A percentile compares a stretch with the other conserved stretches of the same genome.
Conservation (phyloP, 805 yeast species). For the Clavispora fructus region DNA sequence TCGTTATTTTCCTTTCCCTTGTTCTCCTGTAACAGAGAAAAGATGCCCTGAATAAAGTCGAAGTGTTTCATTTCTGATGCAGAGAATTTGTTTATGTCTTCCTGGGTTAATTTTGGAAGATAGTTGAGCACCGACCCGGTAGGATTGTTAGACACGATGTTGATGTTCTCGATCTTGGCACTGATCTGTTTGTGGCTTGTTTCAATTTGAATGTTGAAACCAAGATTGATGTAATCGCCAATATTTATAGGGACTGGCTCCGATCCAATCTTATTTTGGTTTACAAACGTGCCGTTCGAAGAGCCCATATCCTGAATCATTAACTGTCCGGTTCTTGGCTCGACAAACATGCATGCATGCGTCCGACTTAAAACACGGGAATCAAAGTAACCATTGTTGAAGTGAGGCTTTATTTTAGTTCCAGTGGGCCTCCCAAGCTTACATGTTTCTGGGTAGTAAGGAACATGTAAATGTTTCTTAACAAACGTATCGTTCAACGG, state of each 20-base stretch:
- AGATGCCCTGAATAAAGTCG: constrained; percentile 31
- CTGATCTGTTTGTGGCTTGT: constrained; percentile 80
- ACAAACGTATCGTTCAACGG: constrained; percentile 82
- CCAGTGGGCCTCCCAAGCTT: constrained; percentile 89
- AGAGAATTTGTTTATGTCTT: constrained; percentile 14
- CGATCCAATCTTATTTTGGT: constrained; percentile 60
- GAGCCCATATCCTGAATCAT: constrained; percentile 83
- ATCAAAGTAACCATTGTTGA: constrained; percentile 90
- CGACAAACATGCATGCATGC: constrained; percentile 87
- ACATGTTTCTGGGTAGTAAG: constrained; percentile 74
- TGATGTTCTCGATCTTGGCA: constrained; percentile 72
- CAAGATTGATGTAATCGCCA: constrained; percentile 90
- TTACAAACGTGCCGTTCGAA: constrained; percentile 91
- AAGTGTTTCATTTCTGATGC: constrained; percentile 30
- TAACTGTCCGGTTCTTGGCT: constrained; percentile 55
- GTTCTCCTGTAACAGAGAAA: constrained; percentile 8
- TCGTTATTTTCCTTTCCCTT: constrained; percentile 2
- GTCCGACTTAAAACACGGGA: constrained; percentile 88
- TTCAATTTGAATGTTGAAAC: constrained; percentile 75
- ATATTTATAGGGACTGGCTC: constrained; percentile 60
- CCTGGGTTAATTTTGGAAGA: constrained; percentile 11
- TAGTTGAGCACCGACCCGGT: constrained; percentile 9
- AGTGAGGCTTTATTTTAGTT: constrained; percentile 49
- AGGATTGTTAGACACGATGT: constrained; percentile 41
- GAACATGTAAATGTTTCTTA: constrained; percentile 72